phyloP scores from a whole-genome alignment of 495 filamentous ascomycete genomes.

The Pyrenula massariospora region DNA sequence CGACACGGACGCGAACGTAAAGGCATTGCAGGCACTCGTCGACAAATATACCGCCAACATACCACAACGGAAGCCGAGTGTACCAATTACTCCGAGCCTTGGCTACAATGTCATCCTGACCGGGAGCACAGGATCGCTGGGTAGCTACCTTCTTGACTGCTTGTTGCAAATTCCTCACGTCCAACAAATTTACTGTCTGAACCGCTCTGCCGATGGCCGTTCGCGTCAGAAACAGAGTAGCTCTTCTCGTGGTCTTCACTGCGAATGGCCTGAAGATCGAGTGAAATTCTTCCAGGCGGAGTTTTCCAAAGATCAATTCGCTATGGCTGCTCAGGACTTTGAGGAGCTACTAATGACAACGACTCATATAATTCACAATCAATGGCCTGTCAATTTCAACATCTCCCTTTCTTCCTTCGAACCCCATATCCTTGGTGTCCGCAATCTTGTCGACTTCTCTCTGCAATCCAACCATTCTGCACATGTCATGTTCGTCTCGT shows the following conservation, averaged over 20 bases:
- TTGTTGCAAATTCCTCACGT: slow-evolving; percentile 22
- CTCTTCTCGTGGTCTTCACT: slow-evolving; percentile 2
- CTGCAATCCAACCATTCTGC: slow-evolving; percentile 25
- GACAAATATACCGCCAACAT: slow-evolving; percentile 12
- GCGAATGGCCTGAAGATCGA: not conserved
- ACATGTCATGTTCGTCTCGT: slow-evolving; percentile 44
- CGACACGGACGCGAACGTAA: slow-evolving; percentile 10
- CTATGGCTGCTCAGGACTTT: slow-evolving; percentile 25
- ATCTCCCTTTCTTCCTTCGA: slow-evolving; percentile 41
- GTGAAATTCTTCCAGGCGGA: slow-evolving; percentile 38
- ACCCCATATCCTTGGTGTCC: slow-evolving; percentile 39
- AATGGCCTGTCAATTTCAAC: slow-evolving; percentile 56
- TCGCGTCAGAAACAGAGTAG: not conserved
- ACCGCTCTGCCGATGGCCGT: slow-evolving; percentile 18
- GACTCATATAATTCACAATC: slow-evolving; percentile 47
- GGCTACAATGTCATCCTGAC: slow-evolving; percentile 35
- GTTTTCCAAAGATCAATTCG: slow-evolving; percentile 31
- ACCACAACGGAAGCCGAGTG: slow-evolving; percentile 5
- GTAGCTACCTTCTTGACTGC: slow-evolving; percentile 40
- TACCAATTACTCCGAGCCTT: slow-evolving; percentile 8
- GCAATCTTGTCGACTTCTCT: slow-evolving; percentile 41
- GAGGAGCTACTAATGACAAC: slow-evolving; percentile 19
- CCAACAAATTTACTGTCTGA: slow-evolving; percentile 41
- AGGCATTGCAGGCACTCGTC: slow-evolving; percentile 7
- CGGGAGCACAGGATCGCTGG: slow-evolving; percentile 47